A percentile compares a stretch with the other conserved stretches of the same genome.
Evolutionary conservation across 208 protist species (phyloP).

Genomic region (Acanthamoeba culbertsoni): DNA sequence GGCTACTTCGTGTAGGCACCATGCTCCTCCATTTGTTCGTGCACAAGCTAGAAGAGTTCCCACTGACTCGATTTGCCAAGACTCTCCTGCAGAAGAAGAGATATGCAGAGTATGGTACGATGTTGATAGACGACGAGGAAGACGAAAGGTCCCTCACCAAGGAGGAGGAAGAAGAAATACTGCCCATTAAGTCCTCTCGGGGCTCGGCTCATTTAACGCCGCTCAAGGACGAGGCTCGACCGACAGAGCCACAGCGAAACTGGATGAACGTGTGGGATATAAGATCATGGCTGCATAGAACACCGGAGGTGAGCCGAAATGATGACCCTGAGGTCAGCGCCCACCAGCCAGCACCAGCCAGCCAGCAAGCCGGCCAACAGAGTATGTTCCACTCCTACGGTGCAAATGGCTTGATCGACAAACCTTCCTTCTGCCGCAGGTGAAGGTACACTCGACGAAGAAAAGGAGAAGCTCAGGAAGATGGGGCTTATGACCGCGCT

Average conservation of each 20-base stretch:
- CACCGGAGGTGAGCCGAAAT: too few relatives aligned
- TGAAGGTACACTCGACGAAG: neutral
- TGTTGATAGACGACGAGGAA: neutral
- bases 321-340: too few relatives aligned
- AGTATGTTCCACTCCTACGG: too few relatives aligned
- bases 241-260: too few relatives aligned
- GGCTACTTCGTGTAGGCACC: neutral
- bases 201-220: too few relatives aligned
- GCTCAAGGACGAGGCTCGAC: too few relatives aligned
- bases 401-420: neutral
- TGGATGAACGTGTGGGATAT: too few relatives aligned
- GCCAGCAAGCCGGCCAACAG: too few relatives aligned
- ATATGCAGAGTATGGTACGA: neutral
- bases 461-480: neutral
- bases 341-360: too few relatives aligned
- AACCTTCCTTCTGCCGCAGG: neutral
- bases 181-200: neutral
- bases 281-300: too few relatives aligned
- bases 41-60: slow-evolving; percentile 17
- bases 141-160: neutral
- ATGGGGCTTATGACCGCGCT: slow-evolving; percentile 72
- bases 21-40: neutral
- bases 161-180: neutral
- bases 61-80: neutral
- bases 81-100: neutral